A percentile compares a stretch with the other conserved stretches of the same genome.
phyloP scores from a whole-genome alignment of 1,139 yeast species.

The Magnusiomyces tetraspermus region DNA sequence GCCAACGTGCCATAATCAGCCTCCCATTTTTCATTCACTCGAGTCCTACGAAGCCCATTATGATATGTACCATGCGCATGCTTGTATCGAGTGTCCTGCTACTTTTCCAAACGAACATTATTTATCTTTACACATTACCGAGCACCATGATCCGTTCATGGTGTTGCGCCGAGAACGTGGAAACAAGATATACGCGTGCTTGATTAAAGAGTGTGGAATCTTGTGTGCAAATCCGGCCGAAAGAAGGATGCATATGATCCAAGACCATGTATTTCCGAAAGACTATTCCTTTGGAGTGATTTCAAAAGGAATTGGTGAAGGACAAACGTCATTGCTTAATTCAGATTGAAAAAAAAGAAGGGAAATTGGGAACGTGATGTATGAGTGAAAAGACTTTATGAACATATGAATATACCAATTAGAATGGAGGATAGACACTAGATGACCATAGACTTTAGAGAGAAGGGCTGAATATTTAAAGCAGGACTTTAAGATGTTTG shows the following conservation, averaged over 20 bases:
- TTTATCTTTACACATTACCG: constrained; percentile 45
- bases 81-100: constrained; percentile 38
- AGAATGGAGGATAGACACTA: no score
- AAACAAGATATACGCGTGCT: constrained; percentile 38
- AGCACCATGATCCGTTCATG: constrained; percentile 45
- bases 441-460: no score
- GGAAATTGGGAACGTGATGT: no score
- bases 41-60: constrained; percentile 23
- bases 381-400: no score
- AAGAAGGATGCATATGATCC: constrained; percentile 42
- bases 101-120: constrained; percentile 38
- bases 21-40: constrained; percentile 1
- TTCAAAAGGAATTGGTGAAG: constrained; percentile 1
- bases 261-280: constrained; percentile 43
- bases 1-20: constrained; percentile 10
- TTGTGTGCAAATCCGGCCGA: constrained; percentile 34
- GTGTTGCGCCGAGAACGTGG: constrained; percentile 36
- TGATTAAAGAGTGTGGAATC: constrained; percentile 34
- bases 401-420: no score
- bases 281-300: constrained; percentile 1
- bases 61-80: constrained; percentile 18
- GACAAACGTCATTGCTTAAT: constrained; percentile 2
- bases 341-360: no score
- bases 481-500: no score
- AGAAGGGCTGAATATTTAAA: no score